A percentile compares a stretch with the other conserved stretches of the same genome.
phyloP scores from a whole-genome alignment of 192 early-diverging fungal species.

The Geranomyces michiganensis region DNA sequence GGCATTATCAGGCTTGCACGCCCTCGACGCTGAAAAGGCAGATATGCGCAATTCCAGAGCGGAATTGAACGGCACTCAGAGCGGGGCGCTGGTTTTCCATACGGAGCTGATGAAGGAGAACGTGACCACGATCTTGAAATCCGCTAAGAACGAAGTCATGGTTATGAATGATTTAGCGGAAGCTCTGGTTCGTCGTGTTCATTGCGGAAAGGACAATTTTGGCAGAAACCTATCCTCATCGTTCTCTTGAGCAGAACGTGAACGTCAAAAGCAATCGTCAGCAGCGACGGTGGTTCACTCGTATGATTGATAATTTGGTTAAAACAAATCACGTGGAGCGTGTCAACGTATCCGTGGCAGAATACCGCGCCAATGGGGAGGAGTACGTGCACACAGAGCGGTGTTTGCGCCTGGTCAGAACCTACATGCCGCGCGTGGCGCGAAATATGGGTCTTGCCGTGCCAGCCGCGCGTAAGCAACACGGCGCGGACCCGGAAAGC shows the following conservation, averaged over 20 bases:
- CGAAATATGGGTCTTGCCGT: background rate
- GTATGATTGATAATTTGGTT: constrained; percentile 49
- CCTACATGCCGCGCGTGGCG: constrained; percentile 27
- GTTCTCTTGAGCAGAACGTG: constrained; percentile 14
- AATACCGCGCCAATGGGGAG: constrained; percentile 11
- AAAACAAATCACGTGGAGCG: constrained; percentile 58
- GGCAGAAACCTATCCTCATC: background rate
- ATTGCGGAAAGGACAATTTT: background rate
- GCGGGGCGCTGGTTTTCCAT: constrained; percentile 38
- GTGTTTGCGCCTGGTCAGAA: constrained; percentile 56
- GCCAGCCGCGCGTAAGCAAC: constrained; percentile 10
- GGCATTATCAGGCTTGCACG: background rate
- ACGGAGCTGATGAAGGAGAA: constrained; percentile 58
- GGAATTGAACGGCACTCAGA: background rate
- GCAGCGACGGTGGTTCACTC: constrained; percentile 64
- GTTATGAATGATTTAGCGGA: constrained; percentile 54
- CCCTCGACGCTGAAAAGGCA: background rate
- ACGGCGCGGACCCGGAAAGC: constrained; percentile 33
- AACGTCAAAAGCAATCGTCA: background rate
- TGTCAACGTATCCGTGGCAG: constrained; percentile 30
- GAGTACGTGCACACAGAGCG: constrained; percentile 27
- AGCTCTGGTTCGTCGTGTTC: constrained; percentile 47
- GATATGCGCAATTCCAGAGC: background rate
- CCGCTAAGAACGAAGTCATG: constrained; percentile 59
- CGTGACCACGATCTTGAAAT: constrained; percentile 55